A percentile compares a stretch with the other conserved stretches of the same genome.
These are phyloP conservation scores for Scedosporium minutisporum DNA, from an alignment of 2,329 filamentous ascomycete species.

Conservation along the genomic window DNA sequence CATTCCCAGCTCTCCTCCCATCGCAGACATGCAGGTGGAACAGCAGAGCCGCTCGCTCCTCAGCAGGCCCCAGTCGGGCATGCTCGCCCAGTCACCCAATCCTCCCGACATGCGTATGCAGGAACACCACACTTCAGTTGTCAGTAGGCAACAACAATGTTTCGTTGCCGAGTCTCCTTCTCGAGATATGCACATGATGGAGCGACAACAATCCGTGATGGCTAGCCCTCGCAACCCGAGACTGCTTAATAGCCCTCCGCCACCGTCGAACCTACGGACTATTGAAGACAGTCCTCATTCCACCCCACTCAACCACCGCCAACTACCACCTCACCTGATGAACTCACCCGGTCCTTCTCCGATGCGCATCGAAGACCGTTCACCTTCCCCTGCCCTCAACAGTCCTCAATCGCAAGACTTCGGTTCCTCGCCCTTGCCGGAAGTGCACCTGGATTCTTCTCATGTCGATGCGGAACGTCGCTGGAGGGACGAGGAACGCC, in stretches of 20 bases:
- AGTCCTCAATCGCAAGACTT: not conserved
- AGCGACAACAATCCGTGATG: not conserved
- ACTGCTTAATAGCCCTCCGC: not conserved
- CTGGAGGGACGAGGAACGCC: slow-evolving; percentile 37
- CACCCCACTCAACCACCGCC: not conserved
- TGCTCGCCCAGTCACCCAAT: not conserved
- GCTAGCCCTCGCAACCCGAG: not conserved
- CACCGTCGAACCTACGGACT: not conserved
- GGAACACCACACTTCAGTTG: not conserved
- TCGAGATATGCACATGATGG: slow-evolving; percentile 1
- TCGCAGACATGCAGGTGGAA: not conserved
- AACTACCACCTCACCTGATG: not conserved
- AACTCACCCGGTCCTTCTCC: slow-evolving; percentile 8
- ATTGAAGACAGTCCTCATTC: not conserved
- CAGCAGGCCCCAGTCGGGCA: not conserved
- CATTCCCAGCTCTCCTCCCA: slow-evolving; percentile 1
- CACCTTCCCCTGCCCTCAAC: not conserved
- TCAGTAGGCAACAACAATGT: not conserved
- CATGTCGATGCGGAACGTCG: slow-evolving; percentile 23
- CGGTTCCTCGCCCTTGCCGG: slow-evolving; percentile 10
- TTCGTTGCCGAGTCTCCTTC: not conserved
- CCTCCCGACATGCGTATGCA: slow-evolving; percentile 1
- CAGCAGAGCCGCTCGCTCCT: not conserved
- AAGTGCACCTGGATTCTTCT: slow-evolving; percentile 9
- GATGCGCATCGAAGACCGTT: not conserved